Conservation (phyloP, 805 yeast species). For the Metschnikowia sp. region DNA sequence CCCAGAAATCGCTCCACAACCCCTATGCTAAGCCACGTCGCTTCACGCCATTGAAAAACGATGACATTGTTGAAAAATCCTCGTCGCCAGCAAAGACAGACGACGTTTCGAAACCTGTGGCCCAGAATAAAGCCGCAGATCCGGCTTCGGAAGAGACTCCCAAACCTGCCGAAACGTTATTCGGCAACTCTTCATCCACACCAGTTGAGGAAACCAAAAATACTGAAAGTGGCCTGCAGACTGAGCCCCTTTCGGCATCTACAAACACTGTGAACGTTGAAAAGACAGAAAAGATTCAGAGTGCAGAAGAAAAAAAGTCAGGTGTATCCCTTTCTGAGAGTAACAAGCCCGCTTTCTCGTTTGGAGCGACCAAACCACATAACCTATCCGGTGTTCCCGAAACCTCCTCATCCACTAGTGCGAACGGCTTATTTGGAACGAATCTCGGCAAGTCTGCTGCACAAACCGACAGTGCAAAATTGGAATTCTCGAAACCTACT, state of each 20-base stretch:
- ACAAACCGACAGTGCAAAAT: no score
- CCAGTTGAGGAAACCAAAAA: not conserved
- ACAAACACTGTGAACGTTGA: not conserved
- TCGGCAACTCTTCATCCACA: not conserved
- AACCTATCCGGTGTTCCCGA: not conserved
- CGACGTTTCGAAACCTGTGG: slow-evolving; percentile 35
- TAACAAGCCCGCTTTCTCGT: not conserved
- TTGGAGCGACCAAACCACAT: not conserved
- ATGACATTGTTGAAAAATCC: not conserved
- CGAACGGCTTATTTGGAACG: no score
- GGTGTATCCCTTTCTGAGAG: no score
- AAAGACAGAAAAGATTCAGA: not conserved
- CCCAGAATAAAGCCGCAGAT: slow-evolving; percentile 30
- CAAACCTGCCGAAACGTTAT: not conserved
- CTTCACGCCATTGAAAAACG: slow-evolving; percentile 9
- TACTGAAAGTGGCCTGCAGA: not conserved
- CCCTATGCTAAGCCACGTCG: slow-evolving; percentile 15
- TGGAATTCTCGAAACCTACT: no score
- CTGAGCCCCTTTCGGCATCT: not conserved
- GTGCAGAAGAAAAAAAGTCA: no score
- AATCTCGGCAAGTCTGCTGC: no score
- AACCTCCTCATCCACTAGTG: no score
- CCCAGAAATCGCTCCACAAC: slow-evolving; percentile 15
- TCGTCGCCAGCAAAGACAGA: slow-evolving; percentile 21
- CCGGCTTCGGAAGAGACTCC: slow-evolving; percentile 8